Evolutionary conservation across 192 early-diverging fungal species (phyloP).

Genomic region (Coemansia sp.): DNA sequence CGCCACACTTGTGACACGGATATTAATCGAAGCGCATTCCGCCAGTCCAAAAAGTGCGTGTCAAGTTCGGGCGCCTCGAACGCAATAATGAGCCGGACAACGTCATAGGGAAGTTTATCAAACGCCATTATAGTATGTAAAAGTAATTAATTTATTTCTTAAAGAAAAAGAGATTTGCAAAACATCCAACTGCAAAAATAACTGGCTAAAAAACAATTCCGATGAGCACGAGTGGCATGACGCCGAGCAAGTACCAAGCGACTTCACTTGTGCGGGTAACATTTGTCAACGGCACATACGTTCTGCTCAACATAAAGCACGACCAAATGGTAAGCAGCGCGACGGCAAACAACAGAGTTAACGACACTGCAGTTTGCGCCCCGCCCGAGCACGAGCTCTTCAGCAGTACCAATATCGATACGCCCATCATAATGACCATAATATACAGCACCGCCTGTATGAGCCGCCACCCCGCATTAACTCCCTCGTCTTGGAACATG

Average conservation of each 20-base stretch:
- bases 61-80: not conserved
- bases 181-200: not conserved
- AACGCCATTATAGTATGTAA: not conserved
- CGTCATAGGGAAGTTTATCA: not conserved
- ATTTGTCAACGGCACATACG: slow-evolving; percentile 11
- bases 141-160: not conserved
- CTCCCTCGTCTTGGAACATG: slow-evolving; percentile 2
- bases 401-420: not conserved
- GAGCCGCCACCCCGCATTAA: slow-evolving; percentile 7
- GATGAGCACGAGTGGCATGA: slow-evolving; percentile 12
- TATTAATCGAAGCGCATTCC: not conserved
- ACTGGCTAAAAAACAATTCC: slow-evolving; percentile 5
- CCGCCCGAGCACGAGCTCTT: not conserved
- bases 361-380: not conserved
- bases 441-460: slow-evolving; percentile 17
- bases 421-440: slow-evolving; percentile 10
- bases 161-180: too few relatives aligned
- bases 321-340: slow-evolving; percentile 5
- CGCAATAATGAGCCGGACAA: not conserved
- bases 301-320: slow-evolving; percentile 15
- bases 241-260: slow-evolving; percentile 11
- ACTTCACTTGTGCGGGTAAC: slow-evolving; percentile 8
- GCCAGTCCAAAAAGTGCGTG: not conserved
- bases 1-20: not conserved
- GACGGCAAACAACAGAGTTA: not conserved